These are phyloP conservation scores for Dissoconium aciculare DNA, from an alignment of 2,329 filamentous ascomycete genomes.

Conservation along the genomic window DNA sequence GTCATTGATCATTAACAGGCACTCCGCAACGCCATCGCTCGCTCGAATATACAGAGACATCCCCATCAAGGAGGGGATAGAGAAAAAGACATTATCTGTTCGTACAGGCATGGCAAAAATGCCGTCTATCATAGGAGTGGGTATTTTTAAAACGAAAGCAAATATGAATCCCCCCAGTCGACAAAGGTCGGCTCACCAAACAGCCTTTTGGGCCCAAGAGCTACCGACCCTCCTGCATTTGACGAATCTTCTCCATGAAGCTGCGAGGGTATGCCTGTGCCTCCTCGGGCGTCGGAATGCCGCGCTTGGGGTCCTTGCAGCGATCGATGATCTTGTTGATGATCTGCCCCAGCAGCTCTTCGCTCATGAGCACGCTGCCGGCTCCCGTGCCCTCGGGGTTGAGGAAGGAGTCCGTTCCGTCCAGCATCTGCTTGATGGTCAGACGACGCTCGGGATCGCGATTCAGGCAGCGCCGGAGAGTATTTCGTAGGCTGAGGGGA, in stretches of 20 bases:
- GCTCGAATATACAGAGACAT: too few relatives aligned
- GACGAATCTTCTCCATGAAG: constrained; percentile 34
- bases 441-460: constrained; percentile 43
- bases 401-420: constrained; percentile 41
- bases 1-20: too few relatives aligned
- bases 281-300: constrained; percentile 43
- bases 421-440: constrained; percentile 42
- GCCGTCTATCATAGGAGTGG: too few relatives aligned
- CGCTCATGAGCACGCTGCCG: constrained; percentile 35
- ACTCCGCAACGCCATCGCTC: too few relatives aligned
- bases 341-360: constrained; percentile 46
- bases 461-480: constrained; percentile 43
- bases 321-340: constrained; percentile 45
- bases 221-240: constrained; percentile 25
- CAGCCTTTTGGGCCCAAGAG: too few relatives aligned
- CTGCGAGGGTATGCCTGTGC: constrained; percentile 31
- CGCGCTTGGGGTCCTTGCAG: constrained; percentile 37
- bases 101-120: too few relatives aligned
- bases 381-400: constrained; percentile 38
- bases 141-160: too few relatives aligned
- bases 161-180: too few relatives aligned
- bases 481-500: constrained; percentile 40
- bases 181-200: too few relatives aligned
- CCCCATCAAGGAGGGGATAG: too few relatives aligned
- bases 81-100: too few relatives aligned